These are phyloP conservation scores for Dictyostelium intermedium DNA, from an alignment of 78 protist genomes.

Conservation along the genomic window DNA sequence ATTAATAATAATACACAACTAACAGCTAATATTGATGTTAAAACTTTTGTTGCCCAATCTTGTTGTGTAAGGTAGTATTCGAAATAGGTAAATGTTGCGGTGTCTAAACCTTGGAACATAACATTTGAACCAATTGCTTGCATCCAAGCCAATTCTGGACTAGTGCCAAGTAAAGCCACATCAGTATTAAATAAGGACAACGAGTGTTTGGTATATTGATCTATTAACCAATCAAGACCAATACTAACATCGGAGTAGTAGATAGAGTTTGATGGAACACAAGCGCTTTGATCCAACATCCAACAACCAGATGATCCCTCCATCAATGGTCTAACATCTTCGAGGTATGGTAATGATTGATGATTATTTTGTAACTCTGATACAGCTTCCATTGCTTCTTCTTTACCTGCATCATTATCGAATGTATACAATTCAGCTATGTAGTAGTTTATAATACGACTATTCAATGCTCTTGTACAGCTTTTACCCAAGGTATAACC, in stretches of 20 bases:
- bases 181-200: not conserved
- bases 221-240: slow-evolving; percentile 39
- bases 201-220: not conserved
- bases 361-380: slow-evolving; percentile 12
- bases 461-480: slow-evolving; percentile 9
- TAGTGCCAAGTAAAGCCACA: not conserved
- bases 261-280: not conserved
- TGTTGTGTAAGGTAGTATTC: slow-evolving; percentile 4
- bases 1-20: not conserved
- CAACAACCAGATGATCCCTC: slow-evolving; percentile 55
- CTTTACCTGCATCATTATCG: not conserved
- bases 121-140: slow-evolving; percentile 3
- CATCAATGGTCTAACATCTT: slow-evolving; percentile 24
- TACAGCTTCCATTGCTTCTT: not conserved
- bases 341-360: slow-evolving; percentile 10
- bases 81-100: slow-evolving; percentile 41
- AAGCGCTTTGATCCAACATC: not conserved
- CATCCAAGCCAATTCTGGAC: slow-evolving; percentile 44
- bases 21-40: not conserved
- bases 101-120: slow-evolving; percentile 5
- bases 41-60: not conserved
- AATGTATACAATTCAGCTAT: not conserved
- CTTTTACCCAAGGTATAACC: slow-evolving; percentile 2
- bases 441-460: slow-evolving; percentile 2
- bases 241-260: not conserved